Evolutionary conservation across 108 stramenopile genomes (phyloP).

Genomic region (Nitzschia sp.): DNA sequence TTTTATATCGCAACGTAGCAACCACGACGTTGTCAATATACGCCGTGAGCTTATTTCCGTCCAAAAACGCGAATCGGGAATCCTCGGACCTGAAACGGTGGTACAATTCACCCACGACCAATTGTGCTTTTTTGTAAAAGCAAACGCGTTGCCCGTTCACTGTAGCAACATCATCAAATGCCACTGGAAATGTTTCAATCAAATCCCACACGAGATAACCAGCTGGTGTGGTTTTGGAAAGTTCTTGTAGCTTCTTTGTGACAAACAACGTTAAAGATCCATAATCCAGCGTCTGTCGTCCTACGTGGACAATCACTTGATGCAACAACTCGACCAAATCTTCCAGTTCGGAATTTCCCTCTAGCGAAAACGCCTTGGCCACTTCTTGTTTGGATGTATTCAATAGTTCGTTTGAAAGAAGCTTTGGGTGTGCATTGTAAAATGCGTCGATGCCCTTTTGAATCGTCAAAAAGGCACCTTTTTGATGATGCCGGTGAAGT

Average conservation of each 20-base stretch:
- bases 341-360: neutral
- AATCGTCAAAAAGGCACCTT: neutral
- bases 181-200: neutral
- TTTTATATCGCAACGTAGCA: conserved; percentile 2
- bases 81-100: neutral
- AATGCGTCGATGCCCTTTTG: neutral
- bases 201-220: conserved; percentile 2
- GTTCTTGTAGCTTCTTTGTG: neutral
- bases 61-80: neutral
- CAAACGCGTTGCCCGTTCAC: neutral
- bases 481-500: conserved; percentile 1
- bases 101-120: conserved; percentile 2
- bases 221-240: neutral
- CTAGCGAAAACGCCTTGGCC: neutral
- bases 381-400: conserved; percentile 4
- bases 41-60: neutral
- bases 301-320: neutral
- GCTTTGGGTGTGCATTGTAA: conserved; percentile 1
- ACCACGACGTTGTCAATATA: neutral
- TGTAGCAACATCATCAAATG: neutral
- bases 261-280: neutral
- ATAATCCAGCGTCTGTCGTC: neutral
- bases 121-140: conserved; percentile 6
- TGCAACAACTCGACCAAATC: conserved; percentile 1
- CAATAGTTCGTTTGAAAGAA: neutral